These are phyloP conservation scores for Paraconiothyrium brasiliense DNA, from an alignment of 2,329 filamentous ascomycete genomes.

Conservation along the genomic window DNA sequence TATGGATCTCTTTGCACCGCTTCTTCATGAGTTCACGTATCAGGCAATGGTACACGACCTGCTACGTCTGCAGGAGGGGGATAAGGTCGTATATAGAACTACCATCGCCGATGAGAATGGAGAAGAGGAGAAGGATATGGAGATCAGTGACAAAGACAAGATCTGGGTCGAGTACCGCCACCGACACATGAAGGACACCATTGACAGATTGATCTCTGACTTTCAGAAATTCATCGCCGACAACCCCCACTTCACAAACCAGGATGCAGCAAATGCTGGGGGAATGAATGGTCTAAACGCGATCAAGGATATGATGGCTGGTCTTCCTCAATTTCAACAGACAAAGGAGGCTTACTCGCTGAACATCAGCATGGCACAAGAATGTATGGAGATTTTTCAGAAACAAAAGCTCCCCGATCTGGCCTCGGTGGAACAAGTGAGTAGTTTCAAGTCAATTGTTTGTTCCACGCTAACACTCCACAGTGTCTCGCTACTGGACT, in stretches of 20 bases:
- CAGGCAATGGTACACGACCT: slow-evolving; percentile 98
- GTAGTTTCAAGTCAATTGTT: not conserved
- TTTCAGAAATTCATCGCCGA: slow-evolving; percentile 91
- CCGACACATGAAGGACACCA: slow-evolving; percentile 96
- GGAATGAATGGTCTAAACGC: slow-evolving; percentile 88
- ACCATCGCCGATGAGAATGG: slow-evolving; percentile 73
- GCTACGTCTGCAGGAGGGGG: slow-evolving; percentile 84
- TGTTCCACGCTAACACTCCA: slow-evolving; percentile 10
- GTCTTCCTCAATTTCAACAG: slow-evolving; percentile 91
- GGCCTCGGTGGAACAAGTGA: slow-evolving; percentile 82
- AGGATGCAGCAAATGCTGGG: slow-evolving; percentile 71
- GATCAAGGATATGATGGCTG: slow-evolving; percentile 97
- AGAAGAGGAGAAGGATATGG: slow-evolving; percentile 86
- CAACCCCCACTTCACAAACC: slow-evolving; percentile 90
- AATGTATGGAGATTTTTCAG: slow-evolving; percentile 95
- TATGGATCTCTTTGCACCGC: slow-evolving; percentile 88
- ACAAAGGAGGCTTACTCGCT: slow-evolving; percentile 95
- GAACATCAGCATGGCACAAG: slow-evolving; percentile 95
- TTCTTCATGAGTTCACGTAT: slow-evolving; percentile 97
- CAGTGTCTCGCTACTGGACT: slow-evolving; percentile 85
- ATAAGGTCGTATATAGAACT: slow-evolving; percentile 87
- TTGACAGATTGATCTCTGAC: slow-evolving; percentile 90
- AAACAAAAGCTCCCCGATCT: slow-evolving; percentile 85
- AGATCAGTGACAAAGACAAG: slow-evolving; percentile 87
- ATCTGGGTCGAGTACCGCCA: slow-evolving; percentile 97